Base-by-base conservation (phyloP, 768 basidiomycete genomes). In the Sarcodon aspratus region DNA sequence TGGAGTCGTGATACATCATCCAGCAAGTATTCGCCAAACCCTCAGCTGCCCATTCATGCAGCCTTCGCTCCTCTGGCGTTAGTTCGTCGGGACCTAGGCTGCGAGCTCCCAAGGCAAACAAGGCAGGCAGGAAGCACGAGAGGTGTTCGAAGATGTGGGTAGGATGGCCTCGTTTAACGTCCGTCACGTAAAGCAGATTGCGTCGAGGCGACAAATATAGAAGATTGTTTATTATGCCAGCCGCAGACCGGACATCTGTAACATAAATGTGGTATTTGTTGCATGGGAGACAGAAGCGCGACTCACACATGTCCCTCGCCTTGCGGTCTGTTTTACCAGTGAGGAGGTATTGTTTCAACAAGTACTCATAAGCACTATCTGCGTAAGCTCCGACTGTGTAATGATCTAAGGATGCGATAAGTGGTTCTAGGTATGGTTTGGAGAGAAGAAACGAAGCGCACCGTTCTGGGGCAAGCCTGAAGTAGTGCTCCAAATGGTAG, bases 351-450 rank as follows among this genome's bases (percentile, higher is more conserved):
- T 81, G 76, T 57, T 89, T 89, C 46, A 89, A 72, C 43, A 84
- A 72, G 57, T 89, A 89, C 61, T 89, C 86, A 51, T 87, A 84
- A 10, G 76, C 76, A 56, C 86, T 88, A 55, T 89, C 86, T 9
- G 82, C 79, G 48, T 69, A 70, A 5, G 75, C 76, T 31, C 84
- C 85, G 8, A 85, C 77, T 1, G 82, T 80, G 9, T 82, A 43
- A 17, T 36, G 17, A 9, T 47, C 59, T 61, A 48, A 50, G 13
- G 57, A 73, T 71, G 61, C 42, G 32, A 43, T 54, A 38, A 40
- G 45, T 18, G 7, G 33, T 3, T 13, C 3, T 35, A 2, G 3
- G 27, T 9, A 15, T 12, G 12, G 2, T 7, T 10, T 11, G 27
- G 3, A n/a, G 1, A 36, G 12, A 5, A 8, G 9, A 9, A 31